Evolutionary conservation across 2,329 filamentous ascomycete genomes (phyloP), one percentile per base, ranked within the genome.

Genomic region (Aureobasidium lini): DNA sequence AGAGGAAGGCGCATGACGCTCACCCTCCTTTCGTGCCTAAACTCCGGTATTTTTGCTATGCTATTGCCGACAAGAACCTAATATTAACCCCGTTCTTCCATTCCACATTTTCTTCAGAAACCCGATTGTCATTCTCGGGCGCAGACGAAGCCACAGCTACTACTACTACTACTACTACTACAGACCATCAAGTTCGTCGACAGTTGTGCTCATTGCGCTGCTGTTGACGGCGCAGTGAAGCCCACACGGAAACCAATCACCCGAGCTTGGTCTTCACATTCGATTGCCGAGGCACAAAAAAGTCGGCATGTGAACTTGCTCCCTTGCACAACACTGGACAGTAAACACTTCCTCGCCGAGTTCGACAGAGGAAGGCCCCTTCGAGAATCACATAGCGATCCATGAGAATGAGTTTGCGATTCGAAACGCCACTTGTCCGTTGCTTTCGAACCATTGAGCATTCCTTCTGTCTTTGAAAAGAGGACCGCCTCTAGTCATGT

Each of bases 211-310:
- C 15, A 16, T n/a, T 40, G 2, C 11, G 4, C 18, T 23, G 37
- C 15, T 49, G 16, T 16, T 49, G 31, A 11, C n/a, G 31, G 34
- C 32, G 36, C 9, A 8, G 6, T 6, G 16, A 44, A 44, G 16
- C 23, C 23, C 11, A 11, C 15, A 31, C 48, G 48, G 48, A 52
- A 11, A 15, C 15, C 11, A 28, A 16, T 52, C 10, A 18, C 50
- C 50, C 50, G 39, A 54, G 50, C 39, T 43, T 29, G 47, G 47
- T 23, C 23, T 13, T 18, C 15, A 34, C 7, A 16, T 13, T 42
- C 39, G 15, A 9, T 34, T 54, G 50, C 50, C 50, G 50, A 54
- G 50, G 50, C 39, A 43, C 16, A 32, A 49, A 43, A 15, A 54
- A n/a, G n/a, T 15, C 29, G 39, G 39, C 50, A 54, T 54, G 50